Evolutionary conservation across 1,284 basidiomycete species (phyloP).

Genomic region (Cystobasidium slooffiae): DNA sequence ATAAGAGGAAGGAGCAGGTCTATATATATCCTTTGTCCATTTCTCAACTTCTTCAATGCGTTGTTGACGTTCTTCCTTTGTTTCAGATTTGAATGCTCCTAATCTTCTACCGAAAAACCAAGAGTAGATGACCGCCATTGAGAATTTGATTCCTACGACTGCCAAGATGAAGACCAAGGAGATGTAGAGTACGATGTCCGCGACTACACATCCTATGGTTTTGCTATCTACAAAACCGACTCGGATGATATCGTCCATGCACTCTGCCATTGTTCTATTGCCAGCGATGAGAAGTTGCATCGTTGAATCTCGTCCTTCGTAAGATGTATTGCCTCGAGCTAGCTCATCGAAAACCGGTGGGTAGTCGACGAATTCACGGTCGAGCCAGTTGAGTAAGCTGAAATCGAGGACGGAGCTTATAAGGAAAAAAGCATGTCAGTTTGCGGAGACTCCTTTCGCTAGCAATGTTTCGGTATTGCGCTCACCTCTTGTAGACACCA

Average conservation of each 20-base stretch:
- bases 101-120: slow-evolving; percentile 97
- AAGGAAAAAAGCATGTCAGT: slow-evolving; percentile 13
- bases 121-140: slow-evolving; percentile 93
- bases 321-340: slow-evolving; percentile 71
- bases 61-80: slow-evolving; percentile 90
- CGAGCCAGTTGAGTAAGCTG: slow-evolving; percentile 80
- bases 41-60: slow-evolving; percentile 89
- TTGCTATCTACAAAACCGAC: slow-evolving; percentile 94
- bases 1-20: slow-evolving; percentile 86
- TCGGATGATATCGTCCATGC: slow-evolving; percentile 80
- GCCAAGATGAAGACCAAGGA: slow-evolving; percentile 97
- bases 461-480: slow-evolving; percentile 25
- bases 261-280: slow-evolving; percentile 69
- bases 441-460: slow-evolving; percentile 46
- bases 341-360: slow-evolving; percentile 81
- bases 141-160: slow-evolving; percentile 91
- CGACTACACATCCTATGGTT: slow-evolving; percentile 93
- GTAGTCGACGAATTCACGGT: slow-evolving; percentile 74
- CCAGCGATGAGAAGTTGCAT: slow-evolving; percentile 75
- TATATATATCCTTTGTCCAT: slow-evolving; percentile 96
- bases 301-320: slow-evolving; percentile 81
- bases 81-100: slow-evolving; percentile 90
- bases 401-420: slow-evolving; percentile 88
- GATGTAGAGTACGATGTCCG: slow-evolving; percentile 89
- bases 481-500: slow-evolving; percentile 87